Percentiles rank a stretch among this genome's conserved stretches.
These are phyloP conservation scores for Forsythia suspensa DNA, from an alignment of 257 asterid species.

Conservation along the genomic window DNA sequence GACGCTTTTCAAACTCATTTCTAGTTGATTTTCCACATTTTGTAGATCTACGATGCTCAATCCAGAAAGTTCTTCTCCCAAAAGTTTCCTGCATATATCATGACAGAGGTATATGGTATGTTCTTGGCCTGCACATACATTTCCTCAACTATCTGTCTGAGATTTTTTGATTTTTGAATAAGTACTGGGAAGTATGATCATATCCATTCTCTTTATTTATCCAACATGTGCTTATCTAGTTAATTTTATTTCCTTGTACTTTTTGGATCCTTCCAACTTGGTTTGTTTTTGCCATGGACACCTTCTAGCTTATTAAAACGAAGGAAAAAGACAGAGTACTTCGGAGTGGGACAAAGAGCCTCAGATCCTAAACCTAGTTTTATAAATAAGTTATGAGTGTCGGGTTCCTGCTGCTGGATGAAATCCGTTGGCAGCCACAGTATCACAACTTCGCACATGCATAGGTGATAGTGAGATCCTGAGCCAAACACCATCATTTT, in stretches of 20 bases:
- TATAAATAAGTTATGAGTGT: neutral
- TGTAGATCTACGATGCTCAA: conserved; percentile 52
- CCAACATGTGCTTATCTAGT: neutral
- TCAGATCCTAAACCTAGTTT: neutral
- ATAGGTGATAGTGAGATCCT: neutral
- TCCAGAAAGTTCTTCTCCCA: conserved; percentile 66
- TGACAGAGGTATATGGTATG: conserved; percentile 10
- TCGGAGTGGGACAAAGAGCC: neutral
- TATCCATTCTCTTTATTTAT: neutral
- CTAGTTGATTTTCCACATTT: conserved; percentile 58
- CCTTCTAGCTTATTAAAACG: neutral
- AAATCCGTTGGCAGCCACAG: neutral
- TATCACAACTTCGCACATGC: neutral
- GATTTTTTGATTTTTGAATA: neutral
- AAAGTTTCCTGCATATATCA: conserved; percentile 51
- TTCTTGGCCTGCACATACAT: neutral
- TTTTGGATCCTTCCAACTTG: neutral
- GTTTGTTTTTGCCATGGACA: neutral
- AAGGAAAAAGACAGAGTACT: neutral
- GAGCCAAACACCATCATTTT: neutral
- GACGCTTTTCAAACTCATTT: conserved; percentile 58
- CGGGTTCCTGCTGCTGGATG: neutral
- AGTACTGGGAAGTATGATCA: neutral
- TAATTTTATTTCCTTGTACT: neutral
- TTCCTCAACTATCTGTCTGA: neutral